Evolutionary conservation across 306 rosid genomes (phyloP).

Genomic region (Benincasa hispida): DNA sequence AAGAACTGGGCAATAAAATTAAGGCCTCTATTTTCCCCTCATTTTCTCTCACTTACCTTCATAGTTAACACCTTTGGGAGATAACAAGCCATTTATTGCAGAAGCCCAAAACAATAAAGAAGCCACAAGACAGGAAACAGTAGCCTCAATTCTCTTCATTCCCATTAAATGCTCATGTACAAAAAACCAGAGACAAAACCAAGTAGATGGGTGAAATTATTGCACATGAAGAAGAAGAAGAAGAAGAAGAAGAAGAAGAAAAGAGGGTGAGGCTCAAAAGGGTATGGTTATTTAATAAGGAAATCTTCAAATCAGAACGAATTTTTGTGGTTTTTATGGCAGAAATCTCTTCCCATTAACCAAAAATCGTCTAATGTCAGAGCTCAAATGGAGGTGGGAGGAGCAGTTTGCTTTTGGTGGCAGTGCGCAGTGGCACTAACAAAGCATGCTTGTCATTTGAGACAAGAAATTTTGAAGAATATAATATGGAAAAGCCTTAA

Average conservation of each 20-base stretch:
- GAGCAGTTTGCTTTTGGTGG: constrained; percentile 24
- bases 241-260: constrained; percentile 8
- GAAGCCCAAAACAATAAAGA: constrained; percentile 36
- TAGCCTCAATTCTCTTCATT: constrained; percentile 26
- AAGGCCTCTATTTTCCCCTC: not conserved
- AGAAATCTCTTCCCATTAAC: constrained; percentile 46
- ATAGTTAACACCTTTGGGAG: constrained; percentile 94
- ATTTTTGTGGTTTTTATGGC: constrained; percentile 42
- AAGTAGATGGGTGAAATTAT: constrained; percentile 13
- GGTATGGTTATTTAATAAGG: constrained; percentile 15
- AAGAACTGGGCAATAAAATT: not conserved
- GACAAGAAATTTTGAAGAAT: constrained; percentile 30
- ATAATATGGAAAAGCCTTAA: constrained; percentile 21
- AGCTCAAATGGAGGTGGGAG: constrained; percentile 20
- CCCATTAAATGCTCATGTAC: constrained; percentile 28
- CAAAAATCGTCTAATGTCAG: constrained; percentile 48
- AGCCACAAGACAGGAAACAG: constrained; percentile 37
- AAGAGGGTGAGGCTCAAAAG: constrained; percentile 18
- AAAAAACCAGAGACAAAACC: constrained; percentile 15
- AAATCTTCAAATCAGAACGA: constrained; percentile 38
- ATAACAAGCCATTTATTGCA: constrained; percentile 51
- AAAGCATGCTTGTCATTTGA: constrained; percentile 66
- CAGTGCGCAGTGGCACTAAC: constrained; percentile 29
- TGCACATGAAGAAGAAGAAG: constrained; percentile 10
- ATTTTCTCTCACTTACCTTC: constrained; percentile 48